A percentile compares a stretch with the other conserved stretches of the same genome.
These are phyloP conservation scores for Umbelopsis isabellina DNA, from an alignment of 192 early-diverging fungal genomes.

Conservation along the genomic window DNA sequence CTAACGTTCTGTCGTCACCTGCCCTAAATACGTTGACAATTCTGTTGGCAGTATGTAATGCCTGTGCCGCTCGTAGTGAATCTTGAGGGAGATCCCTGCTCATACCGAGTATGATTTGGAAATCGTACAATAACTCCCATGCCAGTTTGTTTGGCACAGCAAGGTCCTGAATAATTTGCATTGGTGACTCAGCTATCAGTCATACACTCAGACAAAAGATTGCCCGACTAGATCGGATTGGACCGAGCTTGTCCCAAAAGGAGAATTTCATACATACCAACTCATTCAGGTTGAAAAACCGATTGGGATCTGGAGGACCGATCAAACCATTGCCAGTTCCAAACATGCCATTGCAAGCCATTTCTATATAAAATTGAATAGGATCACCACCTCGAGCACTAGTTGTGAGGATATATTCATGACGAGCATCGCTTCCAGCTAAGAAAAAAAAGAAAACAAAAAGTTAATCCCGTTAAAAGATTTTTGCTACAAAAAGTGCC, in stretches of 20 bases:
- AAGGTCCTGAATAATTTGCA: constrained; percentile 56
- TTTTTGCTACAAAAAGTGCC: not conserved
- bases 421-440: constrained; percentile 43
- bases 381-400: constrained; percentile 54
- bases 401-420: constrained; percentile 54
- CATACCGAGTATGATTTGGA: constrained; percentile 76
- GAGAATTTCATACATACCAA: not conserved
- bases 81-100: constrained; percentile 60
- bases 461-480: not conserved
- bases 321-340: constrained; percentile 74
- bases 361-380: constrained; percentile 83
- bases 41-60: constrained; percentile 77
- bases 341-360: constrained; percentile 94
- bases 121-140: constrained; percentile 72
- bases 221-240: not conserved
- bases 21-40: constrained; percentile 76
- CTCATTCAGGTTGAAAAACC: constrained; percentile 60
- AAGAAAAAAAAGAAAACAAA: not conserved
- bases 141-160: constrained; percentile 73
- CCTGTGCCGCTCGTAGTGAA: constrained; percentile 74
- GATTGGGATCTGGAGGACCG: constrained; percentile 68
- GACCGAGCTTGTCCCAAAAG: not conserved
- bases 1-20: constrained; percentile 52
- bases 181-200: constrained; percentile 48
- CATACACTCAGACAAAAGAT: not conserved